A percentile compares a stretch with the other conserved stretches of the same genome.
These are phyloP conservation scores for Paecilomyces variotii DNA, from an alignment of 2,329 filamentous ascomycete genomes.

Conservation along the genomic window DNA sequence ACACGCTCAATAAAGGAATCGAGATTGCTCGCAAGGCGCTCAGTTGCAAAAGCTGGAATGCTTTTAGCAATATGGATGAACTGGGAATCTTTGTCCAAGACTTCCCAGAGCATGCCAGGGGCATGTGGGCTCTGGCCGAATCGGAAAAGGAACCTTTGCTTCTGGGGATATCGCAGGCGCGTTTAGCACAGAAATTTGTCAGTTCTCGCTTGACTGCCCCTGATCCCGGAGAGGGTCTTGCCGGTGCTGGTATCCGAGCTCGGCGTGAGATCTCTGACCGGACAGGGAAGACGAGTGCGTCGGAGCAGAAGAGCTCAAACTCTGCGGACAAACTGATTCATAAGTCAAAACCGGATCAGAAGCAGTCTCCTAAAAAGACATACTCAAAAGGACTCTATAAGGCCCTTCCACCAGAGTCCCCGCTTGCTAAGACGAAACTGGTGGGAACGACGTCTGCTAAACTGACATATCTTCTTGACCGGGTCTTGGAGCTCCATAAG, in stretches of 20 bases:
- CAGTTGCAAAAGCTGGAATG: slow-evolving; percentile 54
- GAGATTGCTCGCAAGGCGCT: slow-evolving; percentile 53
- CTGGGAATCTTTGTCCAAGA: slow-evolving; percentile 64
- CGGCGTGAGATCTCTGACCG: slow-evolving; percentile 19
- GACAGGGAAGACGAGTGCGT: slow-evolving; percentile 11
- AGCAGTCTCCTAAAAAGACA: slow-evolving; percentile 19
- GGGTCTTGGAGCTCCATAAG: slow-evolving; percentile 58
- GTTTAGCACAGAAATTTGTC: slow-evolving; percentile 50
- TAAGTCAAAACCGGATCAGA: slow-evolving; percentile 18
- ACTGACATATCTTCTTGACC: slow-evolving; percentile 73
- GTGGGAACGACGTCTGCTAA: slow-evolving; percentile 82
- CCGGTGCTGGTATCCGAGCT: slow-evolving; percentile 33
- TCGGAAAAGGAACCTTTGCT: slow-evolving; percentile 40
- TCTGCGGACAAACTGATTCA: slow-evolving; percentile 12
- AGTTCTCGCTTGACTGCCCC: slow-evolving; percentile 24
- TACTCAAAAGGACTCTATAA: slow-evolving; percentile 20
- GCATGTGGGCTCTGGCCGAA: slow-evolving; percentile 59
- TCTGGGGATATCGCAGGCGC: slow-evolving; percentile 50
- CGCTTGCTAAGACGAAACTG: slow-evolving; percentile 54
- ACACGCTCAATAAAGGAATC: slow-evolving; percentile 58
- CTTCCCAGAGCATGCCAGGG: slow-evolving; percentile 55
- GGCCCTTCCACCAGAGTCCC: slow-evolving; percentile 33
- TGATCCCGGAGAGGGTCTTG: slow-evolving; percentile 34
- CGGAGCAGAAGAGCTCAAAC: slow-evolving; percentile 11
- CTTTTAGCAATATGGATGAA: slow-evolving; percentile 65